Evolutionary conservation across 257 asterid species (phyloP).

Genomic region (Nicotiana noctiflora): DNA sequence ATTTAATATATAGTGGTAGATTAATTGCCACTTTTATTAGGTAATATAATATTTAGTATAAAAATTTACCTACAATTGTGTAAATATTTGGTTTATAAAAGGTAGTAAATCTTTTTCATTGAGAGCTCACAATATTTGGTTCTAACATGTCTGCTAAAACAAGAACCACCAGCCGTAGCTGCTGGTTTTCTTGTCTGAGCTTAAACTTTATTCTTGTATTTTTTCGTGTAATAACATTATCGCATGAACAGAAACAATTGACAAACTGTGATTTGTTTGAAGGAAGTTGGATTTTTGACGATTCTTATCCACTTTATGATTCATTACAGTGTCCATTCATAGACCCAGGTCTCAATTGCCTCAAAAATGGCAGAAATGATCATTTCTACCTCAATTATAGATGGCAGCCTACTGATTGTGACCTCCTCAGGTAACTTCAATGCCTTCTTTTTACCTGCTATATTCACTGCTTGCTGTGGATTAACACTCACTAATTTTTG

Average conservation of each 20-base stretch:
- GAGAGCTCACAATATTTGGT: no score
- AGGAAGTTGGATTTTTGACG: conserved; percentile 66
- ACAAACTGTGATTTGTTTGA: conserved; percentile 37
- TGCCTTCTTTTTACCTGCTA: background rate
- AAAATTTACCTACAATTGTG: no score
- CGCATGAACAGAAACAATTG: background rate
- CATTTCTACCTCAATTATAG: conserved; percentile 36
- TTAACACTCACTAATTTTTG: no score
- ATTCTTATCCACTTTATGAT: conserved; percentile 44
- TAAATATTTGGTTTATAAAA: no score
- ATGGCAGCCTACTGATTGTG: conserved; percentile 58
- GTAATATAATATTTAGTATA: no score
- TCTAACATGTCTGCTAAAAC: background rate
- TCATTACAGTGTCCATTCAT: conserved; percentile 50
- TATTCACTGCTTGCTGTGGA: no score
- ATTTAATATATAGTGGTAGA: no score
- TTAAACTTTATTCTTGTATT: background rate
- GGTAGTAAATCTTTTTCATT: no score
- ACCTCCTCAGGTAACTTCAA: conserved; percentile 34
- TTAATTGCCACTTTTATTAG: no score
- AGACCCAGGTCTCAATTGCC: conserved; percentile 47
- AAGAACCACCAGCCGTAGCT: background rate
- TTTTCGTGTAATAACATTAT: background rate
- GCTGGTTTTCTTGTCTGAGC: background rate
- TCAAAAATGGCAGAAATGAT: conserved; percentile 53